phyloP scores from a whole-genome alignment of 768 basidiomycete genomes.

The Kwoniella pini region DNA sequence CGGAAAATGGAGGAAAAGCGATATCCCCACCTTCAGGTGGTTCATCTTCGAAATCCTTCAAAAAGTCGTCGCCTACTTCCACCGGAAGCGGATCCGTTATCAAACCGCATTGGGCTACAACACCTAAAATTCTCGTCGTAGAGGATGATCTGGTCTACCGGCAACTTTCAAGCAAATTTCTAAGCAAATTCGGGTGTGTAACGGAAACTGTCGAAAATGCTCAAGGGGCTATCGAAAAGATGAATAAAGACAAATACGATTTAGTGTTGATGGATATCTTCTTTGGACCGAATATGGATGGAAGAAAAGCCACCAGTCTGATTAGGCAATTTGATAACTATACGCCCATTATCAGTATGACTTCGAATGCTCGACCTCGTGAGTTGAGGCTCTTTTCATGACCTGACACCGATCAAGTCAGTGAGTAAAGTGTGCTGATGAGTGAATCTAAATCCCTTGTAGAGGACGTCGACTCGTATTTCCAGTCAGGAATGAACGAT shows the following conservation, averaged over 20 bases:
- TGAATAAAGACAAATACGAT: constrained; percentile 95
- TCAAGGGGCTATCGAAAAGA: constrained; percentile 86
- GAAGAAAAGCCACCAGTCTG: constrained; percentile 71
- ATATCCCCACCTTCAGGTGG: neutral
- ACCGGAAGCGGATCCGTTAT: neutral
- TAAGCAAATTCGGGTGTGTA: constrained; percentile 92
- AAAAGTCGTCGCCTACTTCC: neutral
- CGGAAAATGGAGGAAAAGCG: neutral
- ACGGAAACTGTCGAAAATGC: constrained; percentile 95
- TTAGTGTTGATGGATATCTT: constrained; percentile 97
- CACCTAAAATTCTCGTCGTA: constrained; percentile 85
- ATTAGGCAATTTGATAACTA: constrained; percentile 92
- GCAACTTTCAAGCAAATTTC: constrained; percentile 83
- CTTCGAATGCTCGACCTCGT: constrained; percentile 86
- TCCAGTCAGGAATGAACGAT: constrained; percentile 79
- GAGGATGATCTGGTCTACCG: constrained; percentile 94
- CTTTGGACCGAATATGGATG: constrained; percentile 61
- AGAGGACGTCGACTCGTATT: constrained; percentile 50
- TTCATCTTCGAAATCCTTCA: constrained; percentile 1
- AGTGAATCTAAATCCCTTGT: neutral
- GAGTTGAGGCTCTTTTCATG: constrained; percentile 61
- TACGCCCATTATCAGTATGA: constrained; percentile 99
- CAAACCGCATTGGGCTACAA: constrained; percentile 41
- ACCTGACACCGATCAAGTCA: no score
- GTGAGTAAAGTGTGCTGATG: neutral